A percentile compares a stretch with the other conserved stretches of the same genome.
These are phyloP conservation scores for Cercophora newfieldiana DNA, from an alignment of 495 filamentous ascomycete species.

Conservation along the genomic window DNA sequence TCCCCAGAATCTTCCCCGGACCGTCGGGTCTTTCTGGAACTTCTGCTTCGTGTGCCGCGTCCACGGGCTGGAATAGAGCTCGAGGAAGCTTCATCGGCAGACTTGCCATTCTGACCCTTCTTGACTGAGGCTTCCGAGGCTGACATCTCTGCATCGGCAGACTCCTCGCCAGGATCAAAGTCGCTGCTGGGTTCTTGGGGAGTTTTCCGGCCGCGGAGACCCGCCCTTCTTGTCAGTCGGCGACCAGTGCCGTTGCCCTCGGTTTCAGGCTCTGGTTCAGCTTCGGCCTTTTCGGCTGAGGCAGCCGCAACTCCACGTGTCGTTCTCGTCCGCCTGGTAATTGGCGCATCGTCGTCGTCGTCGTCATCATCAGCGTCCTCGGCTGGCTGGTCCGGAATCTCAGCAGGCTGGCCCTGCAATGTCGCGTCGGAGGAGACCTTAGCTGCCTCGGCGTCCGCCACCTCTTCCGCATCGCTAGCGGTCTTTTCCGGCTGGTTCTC, in stretches of 20 bases:
- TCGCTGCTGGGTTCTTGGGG: slow-evolving; percentile 74
- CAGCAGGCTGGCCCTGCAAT: slow-evolving; percentile 25
- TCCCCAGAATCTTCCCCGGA: slow-evolving; percentile 43
- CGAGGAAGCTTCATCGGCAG: slow-evolving; percentile 43
- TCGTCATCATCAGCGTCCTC: slow-evolving; percentile 63
- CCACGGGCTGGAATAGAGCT: slow-evolving; percentile 43
- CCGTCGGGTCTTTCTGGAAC: slow-evolving; percentile 40
- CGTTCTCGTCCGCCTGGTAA: slow-evolving; percentile 51
- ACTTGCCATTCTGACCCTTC: slow-evolving; percentile 26
- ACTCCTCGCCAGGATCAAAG: slow-evolving; percentile 76
- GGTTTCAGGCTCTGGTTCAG: slow-evolving; percentile 10
- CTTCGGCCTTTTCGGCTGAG: slow-evolving; percentile 34
- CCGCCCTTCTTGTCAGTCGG: slow-evolving; percentile 50
- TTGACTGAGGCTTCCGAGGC: slow-evolving; percentile 42
- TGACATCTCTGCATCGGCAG: slow-evolving; percentile 51
- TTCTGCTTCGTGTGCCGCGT: slow-evolving; percentile 36
- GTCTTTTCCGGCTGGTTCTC: slow-evolving; percentile 20
- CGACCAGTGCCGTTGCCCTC: slow-evolving; percentile 31
- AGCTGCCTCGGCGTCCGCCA: slow-evolving; percentile 7
- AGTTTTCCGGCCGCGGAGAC: slow-evolving; percentile 53
- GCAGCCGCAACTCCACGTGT: slow-evolving; percentile 16
- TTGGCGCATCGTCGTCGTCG: slow-evolving; percentile 62
- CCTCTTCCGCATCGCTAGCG: slow-evolving; percentile 11
- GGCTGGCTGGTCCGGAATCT: slow-evolving; percentile 39
- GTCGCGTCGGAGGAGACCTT: slow-evolving; percentile 10